Conservation (phyloP, 441 rosid genomes). For the Breynia disticha region DNA sequence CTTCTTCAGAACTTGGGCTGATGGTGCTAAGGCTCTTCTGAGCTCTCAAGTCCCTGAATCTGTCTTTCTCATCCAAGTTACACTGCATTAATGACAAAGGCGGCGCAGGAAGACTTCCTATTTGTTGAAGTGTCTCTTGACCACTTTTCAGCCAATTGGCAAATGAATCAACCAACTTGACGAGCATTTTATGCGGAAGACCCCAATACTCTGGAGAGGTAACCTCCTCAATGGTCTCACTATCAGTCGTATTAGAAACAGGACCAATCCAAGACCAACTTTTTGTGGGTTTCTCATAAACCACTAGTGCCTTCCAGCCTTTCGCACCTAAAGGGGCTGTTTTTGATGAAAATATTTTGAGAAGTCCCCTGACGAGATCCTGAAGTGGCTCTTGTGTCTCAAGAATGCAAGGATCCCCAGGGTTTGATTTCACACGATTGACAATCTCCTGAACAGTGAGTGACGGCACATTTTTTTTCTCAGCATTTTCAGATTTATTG, state of each 20-base stretch:
- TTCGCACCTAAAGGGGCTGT: constrained; percentile 98
- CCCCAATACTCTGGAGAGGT: constrained; percentile 97
- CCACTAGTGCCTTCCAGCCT: constrained; percentile 90
- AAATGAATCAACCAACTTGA: constrained; percentile 91
- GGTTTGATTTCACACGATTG: constrained; percentile 72
- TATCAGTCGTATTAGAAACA: constrained; percentile 43
- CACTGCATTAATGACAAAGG: constrained; percentile 75
- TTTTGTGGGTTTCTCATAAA: constrained; percentile 67
- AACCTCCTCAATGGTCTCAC: constrained; percentile 72
- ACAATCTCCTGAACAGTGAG: constrained; percentile 90
- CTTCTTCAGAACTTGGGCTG: constrained; percentile 76
- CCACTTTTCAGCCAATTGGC: constrained; percentile 98
- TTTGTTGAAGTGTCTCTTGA: constrained; percentile 90
- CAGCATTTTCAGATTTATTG: constrained; percentile 32
- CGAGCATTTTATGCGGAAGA: constrained; percentile 90
- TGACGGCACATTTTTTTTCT: constrained; percentile 43
- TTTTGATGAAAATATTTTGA: constrained; percentile 79
- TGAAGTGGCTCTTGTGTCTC: constrained; percentile 95
- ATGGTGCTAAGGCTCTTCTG: constrained; percentile 97
- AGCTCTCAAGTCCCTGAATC: constrained; percentile 96
- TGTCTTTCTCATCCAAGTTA: constrained; percentile 90
- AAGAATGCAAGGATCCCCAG: constrained; percentile 91
- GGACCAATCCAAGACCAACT: constrained; percentile 97
- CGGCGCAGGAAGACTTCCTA: constrained; percentile 98
- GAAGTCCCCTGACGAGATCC: constrained; percentile 91